Base-by-base conservation (phyloP, 1,139 yeast genomes). In the Meyerozyma carpophila region DNA sequence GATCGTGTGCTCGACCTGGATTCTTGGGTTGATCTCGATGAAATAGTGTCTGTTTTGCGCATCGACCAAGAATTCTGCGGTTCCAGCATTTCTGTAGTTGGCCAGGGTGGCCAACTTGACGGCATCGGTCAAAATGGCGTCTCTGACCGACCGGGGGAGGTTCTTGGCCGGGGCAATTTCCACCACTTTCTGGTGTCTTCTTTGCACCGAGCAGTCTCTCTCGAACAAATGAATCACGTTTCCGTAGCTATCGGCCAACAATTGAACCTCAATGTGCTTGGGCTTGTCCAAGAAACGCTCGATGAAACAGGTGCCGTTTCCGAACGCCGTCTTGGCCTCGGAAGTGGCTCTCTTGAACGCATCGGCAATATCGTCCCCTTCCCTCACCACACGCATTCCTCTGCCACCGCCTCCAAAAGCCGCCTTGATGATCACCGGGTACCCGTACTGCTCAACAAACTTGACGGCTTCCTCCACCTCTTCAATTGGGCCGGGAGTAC, bases 361-460 rank as follows among this genome's bases (percentile, higher is more conserved):
- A 65, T 93, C 98, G 43, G 66, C 83, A 50, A 93, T 82, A 62
- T 84, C 90, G 55, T 93, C 98, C 56, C 97, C 98, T 66, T 93
- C 97, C 62, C 95, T 79, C 41, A 94, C 98, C 43, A 93, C 98
- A 73, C 98, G 84, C 98, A 93, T 93, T 76, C 98, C 98, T 70
- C 98, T 84, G 61, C 99, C 98, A 76, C 98, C 98, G 71, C 98
- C 98, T 66, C 99, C 98, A 62, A 87, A 93, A 39, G 98, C 98
- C 38, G 99, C 98, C 71, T 93, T 93, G 68, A 93, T 91, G 65
- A 93, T 93, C 42, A 93, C 98, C 8, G 99, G 99, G 69, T 65
- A 91, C 24, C 99, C 98, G 65, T 91, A 77, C 66, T 88, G 59
- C 37, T 72, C 79, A 31, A 90, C 97, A 61, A 93, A 93, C 10